phyloP scores from a whole-genome alignment of 148 eudicot genomes.

The Pouteria glomerata region DNA sequence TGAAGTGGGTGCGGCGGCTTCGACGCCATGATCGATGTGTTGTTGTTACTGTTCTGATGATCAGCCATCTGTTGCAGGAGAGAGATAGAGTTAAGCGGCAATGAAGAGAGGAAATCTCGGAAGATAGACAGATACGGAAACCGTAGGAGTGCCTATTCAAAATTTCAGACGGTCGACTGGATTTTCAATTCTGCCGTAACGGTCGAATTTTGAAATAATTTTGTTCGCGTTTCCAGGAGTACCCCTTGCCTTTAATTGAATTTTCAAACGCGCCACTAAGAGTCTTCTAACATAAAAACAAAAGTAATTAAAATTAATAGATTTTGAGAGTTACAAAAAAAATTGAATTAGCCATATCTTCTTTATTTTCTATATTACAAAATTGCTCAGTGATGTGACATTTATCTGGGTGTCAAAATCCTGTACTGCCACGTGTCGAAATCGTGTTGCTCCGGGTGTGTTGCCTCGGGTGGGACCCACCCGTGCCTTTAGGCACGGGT shows the following conservation, averaged over 20 bases:
- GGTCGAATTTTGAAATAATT: slow-evolving; percentile 10
- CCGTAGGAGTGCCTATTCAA: background rate
- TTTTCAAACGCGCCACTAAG: no score
- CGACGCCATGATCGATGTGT: slow-evolving; percentile 34
- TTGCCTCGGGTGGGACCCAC: no score
- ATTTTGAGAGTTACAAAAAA: no score
- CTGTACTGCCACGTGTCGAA: no score
- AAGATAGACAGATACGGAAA: background rate
- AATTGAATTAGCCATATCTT: no score
- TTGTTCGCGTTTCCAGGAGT: background rate
- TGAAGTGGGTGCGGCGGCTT: slow-evolving; percentile 54
- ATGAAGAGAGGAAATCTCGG: background rate
- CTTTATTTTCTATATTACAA: no score
- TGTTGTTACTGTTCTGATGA: slow-evolving; percentile 14
- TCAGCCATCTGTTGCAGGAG: slow-evolving; percentile 5
- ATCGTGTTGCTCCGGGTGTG: no score
- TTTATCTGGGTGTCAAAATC: no score
- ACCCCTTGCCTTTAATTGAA: background rate
- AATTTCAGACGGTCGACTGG: slow-evolving; percentile 11
- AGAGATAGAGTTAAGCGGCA: slow-evolving; percentile 1
- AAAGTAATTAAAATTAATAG: no score
- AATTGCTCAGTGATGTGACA: no score
- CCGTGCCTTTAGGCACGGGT: no score
- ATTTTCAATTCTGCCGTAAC: slow-evolving; percentile 17
- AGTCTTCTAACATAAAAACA: no score